Evolutionary conservation across 1,284 basidiomycete genomes (phyloP), one percentile per base, ranked within the genome.

Genomic region (Tranzscheliella williamsii): DNA sequence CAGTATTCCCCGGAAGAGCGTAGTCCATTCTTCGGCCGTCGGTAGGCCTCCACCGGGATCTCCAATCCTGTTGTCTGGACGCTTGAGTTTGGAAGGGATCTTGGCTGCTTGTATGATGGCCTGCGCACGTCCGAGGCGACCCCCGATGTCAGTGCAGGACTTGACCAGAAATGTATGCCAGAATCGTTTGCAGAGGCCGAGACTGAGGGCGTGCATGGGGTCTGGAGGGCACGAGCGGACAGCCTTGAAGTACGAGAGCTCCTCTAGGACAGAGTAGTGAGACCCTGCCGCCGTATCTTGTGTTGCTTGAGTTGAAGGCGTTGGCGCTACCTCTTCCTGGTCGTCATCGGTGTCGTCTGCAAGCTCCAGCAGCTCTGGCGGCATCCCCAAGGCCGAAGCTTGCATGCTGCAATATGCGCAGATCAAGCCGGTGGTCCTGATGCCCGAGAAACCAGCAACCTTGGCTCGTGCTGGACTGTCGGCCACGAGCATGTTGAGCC

Each of bases 141-240:
- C 23, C 9, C 43, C 27, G 20, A 38, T 31, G 18, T 33, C 16
- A 16, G 23, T 21, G 20, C 43, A 45, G 22, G 20, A 17, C 7
- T 32, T 16, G 11, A 45, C 21, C 2, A 45, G 43, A 7, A 45
- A 38, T 9, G 12, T 5, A 16, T 45, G 43, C 12, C n/a, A 45
- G 36, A 45, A 45, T 5, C 36, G 21, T 24, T 45, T 45, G 36
- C 43, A 45, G 15, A 45, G 22, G 8, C 43, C 43, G 20, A 45
- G 43, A 29, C 38, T 34, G 5, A 45, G 16, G 6, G 43, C 43
- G 18, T 45, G 43, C 43, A 45, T 45, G 3, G 17, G 13, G 23
- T 45, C 36, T 16, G 36, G 35, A 2, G 36, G 43, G 21, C 35
- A 38, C 20, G 26, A 29, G 13, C 31, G 6, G 13, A 5, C 4